Evolutionary conservation across 495 filamentous ascomycete species (phyloP).

Genomic region (Talaromyces wortmannii): DNA sequence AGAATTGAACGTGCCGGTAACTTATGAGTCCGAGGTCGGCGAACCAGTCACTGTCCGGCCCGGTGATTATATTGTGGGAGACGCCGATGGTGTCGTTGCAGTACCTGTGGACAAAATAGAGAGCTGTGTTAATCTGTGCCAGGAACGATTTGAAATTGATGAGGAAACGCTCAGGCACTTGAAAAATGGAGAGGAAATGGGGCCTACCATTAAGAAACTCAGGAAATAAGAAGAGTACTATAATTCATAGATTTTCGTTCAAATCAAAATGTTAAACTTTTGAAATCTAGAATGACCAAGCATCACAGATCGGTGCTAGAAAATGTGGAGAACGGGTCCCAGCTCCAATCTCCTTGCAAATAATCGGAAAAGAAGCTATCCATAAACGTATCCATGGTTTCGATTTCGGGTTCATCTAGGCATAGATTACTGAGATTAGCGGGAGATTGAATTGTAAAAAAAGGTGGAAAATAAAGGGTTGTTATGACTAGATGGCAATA

Average conservation of each 20-base stretch:
- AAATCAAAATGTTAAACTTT: no score
- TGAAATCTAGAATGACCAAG: no score
- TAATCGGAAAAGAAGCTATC: slow-evolving; percentile 16
- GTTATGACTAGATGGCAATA: no score
- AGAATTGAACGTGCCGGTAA: slow-evolving; percentile 24
- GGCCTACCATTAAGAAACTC: slow-evolving; percentile 17
- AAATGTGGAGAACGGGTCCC: slow-evolving; percentile 14
- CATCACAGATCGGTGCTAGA: no score
- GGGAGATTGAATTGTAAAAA: no score
- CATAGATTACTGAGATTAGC: not conserved
- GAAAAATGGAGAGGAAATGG: slow-evolving; percentile 17
- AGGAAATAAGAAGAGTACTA: slow-evolving; percentile 6
- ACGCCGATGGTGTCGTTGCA: slow-evolving; percentile 48
- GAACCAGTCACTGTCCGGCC: slow-evolving; percentile 43
- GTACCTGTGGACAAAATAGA: slow-evolving; percentile 12
- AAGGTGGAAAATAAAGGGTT: no score
- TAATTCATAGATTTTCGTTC: not conserved
- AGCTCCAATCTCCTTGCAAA: slow-evolving; percentile 18
- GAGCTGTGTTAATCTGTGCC: slow-evolving; percentile 12
- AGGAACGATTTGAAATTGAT: slow-evolving; percentile 18
- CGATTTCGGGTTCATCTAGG: slow-evolving; percentile 3
- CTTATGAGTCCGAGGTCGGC: slow-evolving; percentile 19
- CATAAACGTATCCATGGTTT: slow-evolving; percentile 13
- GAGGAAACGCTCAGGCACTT: slow-evolving; percentile 14
- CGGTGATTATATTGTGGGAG: slow-evolving; percentile 51